Base-by-base conservation (phyloP, 345 rosid species). In the Erucastrum elatum region DNA sequence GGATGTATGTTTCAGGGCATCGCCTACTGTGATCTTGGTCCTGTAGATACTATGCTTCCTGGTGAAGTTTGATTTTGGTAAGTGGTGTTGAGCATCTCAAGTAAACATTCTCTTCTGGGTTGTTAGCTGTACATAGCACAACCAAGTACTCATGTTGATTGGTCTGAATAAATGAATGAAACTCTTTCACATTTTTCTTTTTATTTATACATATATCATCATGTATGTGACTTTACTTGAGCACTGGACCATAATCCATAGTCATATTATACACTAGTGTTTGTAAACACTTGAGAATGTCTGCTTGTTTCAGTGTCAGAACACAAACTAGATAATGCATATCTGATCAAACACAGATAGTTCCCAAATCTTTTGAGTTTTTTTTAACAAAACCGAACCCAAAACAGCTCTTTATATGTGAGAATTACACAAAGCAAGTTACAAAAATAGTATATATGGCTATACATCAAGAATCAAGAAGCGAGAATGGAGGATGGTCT, bases 11-110 rank as follows among this genome's bases (percentile, higher is more conserved):
- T 82, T 74, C 90, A 95, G 99, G 99, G 98, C 68, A 44, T 90
- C 30, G 99, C 92, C 53, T 87, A 10, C 83, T 93, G 99, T 81
- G 98, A 95, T 86, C 89, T 95, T 71, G 84, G 84, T 58, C 96
- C 94, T 0, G 98, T 88, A 81, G 99, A 95, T 83, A 93, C 99
- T 5, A 95, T 93, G 99, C 99, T 95, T 85, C 99, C 99, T 0
- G 99, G 99, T 49, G 99, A 95, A 81, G 91, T 95, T 92, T 95
- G 85, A 85, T 46, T 71, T 71, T 77, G 72, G 70, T 59, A 12
- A 75, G 34, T 37, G 35, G 11, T 58, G 64, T 31, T 56, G 80
- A 75, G 10, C 76, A 64, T 65, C 71, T 29, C 71, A 80, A 68
- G 80, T 80, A 64, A 75, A 79, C 71, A 69, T 39, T 69, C n/a